phyloP scores from a whole-genome alignment of 176 grass and related monocot genomes.

The Musa beccarii region DNA sequence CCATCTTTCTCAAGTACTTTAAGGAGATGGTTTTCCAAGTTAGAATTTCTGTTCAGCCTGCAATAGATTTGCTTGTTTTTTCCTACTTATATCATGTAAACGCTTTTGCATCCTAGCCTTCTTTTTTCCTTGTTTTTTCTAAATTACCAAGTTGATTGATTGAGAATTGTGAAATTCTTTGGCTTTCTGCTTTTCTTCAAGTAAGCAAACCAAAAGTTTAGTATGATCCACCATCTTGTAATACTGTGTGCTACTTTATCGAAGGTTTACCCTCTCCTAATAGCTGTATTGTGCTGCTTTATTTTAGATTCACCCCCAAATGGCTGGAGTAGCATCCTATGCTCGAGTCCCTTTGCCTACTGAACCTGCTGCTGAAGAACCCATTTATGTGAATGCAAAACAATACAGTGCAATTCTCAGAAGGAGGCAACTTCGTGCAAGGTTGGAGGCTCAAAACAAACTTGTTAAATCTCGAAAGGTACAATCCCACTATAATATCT shows the following conservation, averaged over 20 bases:
- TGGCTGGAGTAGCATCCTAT: slow-evolving; percentile 43
- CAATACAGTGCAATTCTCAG: slow-evolving; percentile 89
- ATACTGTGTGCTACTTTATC: background rate
- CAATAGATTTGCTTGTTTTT: background rate
- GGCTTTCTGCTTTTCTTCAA: background rate
- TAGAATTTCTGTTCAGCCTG: background rate
- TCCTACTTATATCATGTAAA: background rate
- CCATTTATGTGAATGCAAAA: slow-evolving; percentile 93
- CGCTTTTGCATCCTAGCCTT: too few species aligned
- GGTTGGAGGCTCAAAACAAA: slow-evolving; percentile 93
- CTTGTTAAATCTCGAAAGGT: slow-evolving; percentile 86
- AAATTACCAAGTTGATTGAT: background rate
- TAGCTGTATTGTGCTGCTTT: too few species aligned
- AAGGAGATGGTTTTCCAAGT: background rate
- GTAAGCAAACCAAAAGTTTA: background rate
- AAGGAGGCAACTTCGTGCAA: slow-evolving; percentile 79
- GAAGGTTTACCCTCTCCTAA: too few species aligned
- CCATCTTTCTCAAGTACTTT: too few species aligned
- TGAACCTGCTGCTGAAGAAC: slow-evolving; percentile 74
- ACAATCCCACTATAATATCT: background rate
- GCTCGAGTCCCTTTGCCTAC: slow-evolving; percentile 67
- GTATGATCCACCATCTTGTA: background rate
- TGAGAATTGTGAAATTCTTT: background rate
- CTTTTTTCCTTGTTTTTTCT: background rate
- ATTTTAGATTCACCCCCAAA: slow-evolving; percentile 64